These are phyloP conservation scores for Quercus gilva DNA, from an alignment of 306 rosid genomes.

Conservation along the genomic window DNA sequence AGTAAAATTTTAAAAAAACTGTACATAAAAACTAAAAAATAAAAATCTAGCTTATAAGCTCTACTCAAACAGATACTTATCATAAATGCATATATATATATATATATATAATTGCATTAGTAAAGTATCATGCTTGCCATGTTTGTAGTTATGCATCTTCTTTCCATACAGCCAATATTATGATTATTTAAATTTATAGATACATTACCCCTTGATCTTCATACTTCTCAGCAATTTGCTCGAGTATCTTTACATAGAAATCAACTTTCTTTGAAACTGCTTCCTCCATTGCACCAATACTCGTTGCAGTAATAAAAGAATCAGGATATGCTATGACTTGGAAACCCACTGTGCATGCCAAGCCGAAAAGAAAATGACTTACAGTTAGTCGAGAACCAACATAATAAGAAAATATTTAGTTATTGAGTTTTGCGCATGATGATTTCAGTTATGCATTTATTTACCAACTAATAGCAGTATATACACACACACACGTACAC, in stretches of 20 bases:
- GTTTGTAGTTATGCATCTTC: too few relatives aligned
- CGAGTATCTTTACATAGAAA: not conserved
- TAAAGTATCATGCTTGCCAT: too few relatives aligned
- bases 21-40: too few relatives aligned
- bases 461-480: not conserved
- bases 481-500: not conserved
- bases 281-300: not conserved
- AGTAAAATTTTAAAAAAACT: too few relatives aligned
- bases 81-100: too few relatives aligned
- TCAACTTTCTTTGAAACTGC: not conserved
- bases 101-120: too few relatives aligned
- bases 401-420: not conserved
- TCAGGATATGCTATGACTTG: not conserved
- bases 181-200: not conserved
- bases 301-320: not conserved
- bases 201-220: not conserved
- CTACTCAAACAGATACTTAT: too few relatives aligned
- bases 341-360: not conserved
- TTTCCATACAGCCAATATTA: too few relatives aligned
- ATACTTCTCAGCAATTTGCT: not conserved
- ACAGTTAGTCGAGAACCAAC: too few relatives aligned
- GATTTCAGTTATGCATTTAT: not conserved
- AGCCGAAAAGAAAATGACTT: too few relatives aligned
- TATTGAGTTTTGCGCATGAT: too few relatives aligned
- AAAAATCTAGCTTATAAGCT: too few relatives aligned